These are phyloP conservation scores for Ambrosiella cleistominuta DNA, from an alignment of 2,329 filamentous ascomycete species.

Conservation along the genomic window DNA sequence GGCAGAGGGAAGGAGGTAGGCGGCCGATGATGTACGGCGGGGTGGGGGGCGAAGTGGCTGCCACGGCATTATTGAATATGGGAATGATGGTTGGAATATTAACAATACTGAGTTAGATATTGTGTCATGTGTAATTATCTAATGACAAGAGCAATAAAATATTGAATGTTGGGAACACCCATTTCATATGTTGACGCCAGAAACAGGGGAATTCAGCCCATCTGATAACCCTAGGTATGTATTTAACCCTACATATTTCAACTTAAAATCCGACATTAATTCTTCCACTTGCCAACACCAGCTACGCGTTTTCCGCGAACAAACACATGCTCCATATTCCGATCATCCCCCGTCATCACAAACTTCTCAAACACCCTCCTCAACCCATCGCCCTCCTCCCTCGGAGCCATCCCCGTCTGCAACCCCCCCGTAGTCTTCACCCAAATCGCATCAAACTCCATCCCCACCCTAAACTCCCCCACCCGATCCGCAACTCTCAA, in stretches of 20 bases:
- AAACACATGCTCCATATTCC: slow-evolving; percentile 39
- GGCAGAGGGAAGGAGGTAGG: slow-evolving; percentile 5
- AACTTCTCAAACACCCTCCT: slow-evolving; percentile 42
- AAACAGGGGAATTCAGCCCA: neutral
- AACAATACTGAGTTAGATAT: neutral
- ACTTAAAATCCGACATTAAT: neutral
- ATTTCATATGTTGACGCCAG: neutral
- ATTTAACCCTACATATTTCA: neutral
- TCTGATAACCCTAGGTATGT: neutral
- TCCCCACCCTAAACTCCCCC: slow-evolving; percentile 39
- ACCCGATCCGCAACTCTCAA: slow-evolving; percentile 34
- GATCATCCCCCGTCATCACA: slow-evolving; percentile 47
- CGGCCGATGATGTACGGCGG: slow-evolving; percentile 1
- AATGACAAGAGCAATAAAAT: no score
- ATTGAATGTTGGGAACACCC: no score
- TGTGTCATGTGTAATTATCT: neutral
- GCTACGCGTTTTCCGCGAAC: slow-evolving; percentile 26
- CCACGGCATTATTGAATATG: slow-evolving; percentile 6
- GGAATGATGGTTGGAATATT: neutral
- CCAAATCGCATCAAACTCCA: slow-evolving; percentile 43
- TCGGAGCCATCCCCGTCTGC: slow-evolving; percentile 31
- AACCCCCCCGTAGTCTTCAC: slow-evolving; percentile 23
- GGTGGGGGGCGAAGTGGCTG: slow-evolving; percentile 8
- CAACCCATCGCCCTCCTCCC: slow-evolving; percentile 31
- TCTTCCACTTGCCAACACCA: neutral